Base-by-base conservation (phyloP, 352 stramenopile species). In the Peronospora destructor region DNA sequence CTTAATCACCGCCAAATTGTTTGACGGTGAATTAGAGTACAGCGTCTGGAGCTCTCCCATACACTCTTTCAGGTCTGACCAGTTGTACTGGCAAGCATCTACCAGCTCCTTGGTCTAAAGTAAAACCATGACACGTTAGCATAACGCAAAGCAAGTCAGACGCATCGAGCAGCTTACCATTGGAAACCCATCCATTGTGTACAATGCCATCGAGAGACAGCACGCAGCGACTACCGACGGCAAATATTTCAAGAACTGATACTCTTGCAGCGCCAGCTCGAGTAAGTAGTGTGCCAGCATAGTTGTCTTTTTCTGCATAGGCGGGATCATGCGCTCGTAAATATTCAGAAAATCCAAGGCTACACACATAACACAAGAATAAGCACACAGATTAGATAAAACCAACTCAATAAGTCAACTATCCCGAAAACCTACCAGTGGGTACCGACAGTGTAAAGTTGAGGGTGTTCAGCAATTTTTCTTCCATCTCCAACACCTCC, bases 381-480 rank as follows among this genome's bases (percentile, higher is more conserved):
- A 21, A 8, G 26, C 49, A 4, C n/a, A 12, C n/a, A 59, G 7
- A 1, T 17, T 32, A 34, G n/a, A 25, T 2, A 6, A 46, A 6
- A 34, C 1, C n/a, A 26, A 23, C n/a, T 7, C 11, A 36, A 7
- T 47, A 6, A 36, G 21, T 37, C 38, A 51, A 13, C 26, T 7
- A 46, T 30, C 10, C 7, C 14, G 17, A 7, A 13, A 34, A 60
- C 68, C 8, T 61, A 92, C 81, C 81, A 58, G 84, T 95, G 10
- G 85, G 85, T n/a, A 95, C 77, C 13, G 81, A 86, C 14, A 95
- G 73, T 23, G 78, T 87, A 69, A 96, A 96, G 56, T 93, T 87
- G 45, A 96, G 83, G n/a, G 85, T 90, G 47, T 95, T 95, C 40
- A 96, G 63, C 56, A 96, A 56, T 57, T 94, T 84, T 65, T 96